A percentile compares a stretch with the other conserved stretches of the same genome.
Conservation (phyloP, 345 rosid genomes). For the Mallotus nudiflorus region DNA sequence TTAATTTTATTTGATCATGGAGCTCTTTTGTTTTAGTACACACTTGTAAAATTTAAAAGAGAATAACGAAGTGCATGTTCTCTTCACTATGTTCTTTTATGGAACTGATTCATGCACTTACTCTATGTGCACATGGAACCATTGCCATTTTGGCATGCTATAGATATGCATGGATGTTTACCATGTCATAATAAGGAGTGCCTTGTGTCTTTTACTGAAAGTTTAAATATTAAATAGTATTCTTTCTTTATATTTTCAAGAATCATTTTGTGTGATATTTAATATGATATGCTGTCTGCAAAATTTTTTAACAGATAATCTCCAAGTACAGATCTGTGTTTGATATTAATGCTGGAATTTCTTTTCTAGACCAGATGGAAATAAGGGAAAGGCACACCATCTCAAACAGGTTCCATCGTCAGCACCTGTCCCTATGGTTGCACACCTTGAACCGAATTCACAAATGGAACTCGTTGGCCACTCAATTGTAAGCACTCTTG, state of each 20-base stretch:
- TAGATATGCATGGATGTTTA: not conserved
- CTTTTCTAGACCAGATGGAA: slow-evolving; percentile 38
- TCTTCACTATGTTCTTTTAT: not conserved
- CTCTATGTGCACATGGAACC: not conserved
- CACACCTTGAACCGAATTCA: slow-evolving; percentile 43
- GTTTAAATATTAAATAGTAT: not conserved
- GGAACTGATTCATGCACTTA: not conserved
- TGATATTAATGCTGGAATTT: slow-evolving; percentile 14
- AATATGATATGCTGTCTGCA: not conserved
- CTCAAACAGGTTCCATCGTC: slow-evolving; percentile 29
- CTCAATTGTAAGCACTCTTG: slow-evolving; percentile 49
- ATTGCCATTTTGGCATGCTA: not conserved
- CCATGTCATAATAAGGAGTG: not conserved
- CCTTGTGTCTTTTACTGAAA: not conserved
- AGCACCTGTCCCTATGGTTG: slow-evolving; percentile 27
- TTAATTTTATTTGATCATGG: no score
- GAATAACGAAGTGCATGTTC: not conserved
- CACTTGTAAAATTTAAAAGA: no score
- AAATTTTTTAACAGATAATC: not conserved
- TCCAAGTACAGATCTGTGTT: not conserved
- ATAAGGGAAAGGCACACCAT: slow-evolving; percentile 31
- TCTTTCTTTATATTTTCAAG: not conserved
- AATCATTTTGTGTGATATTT: not conserved
- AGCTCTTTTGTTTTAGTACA: no score
- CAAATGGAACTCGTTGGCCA: slow-evolving; percentile 69